Base-by-base conservation (phyloP, 805 yeast species). In the Wickerhamomyces canadensis region DNA sequence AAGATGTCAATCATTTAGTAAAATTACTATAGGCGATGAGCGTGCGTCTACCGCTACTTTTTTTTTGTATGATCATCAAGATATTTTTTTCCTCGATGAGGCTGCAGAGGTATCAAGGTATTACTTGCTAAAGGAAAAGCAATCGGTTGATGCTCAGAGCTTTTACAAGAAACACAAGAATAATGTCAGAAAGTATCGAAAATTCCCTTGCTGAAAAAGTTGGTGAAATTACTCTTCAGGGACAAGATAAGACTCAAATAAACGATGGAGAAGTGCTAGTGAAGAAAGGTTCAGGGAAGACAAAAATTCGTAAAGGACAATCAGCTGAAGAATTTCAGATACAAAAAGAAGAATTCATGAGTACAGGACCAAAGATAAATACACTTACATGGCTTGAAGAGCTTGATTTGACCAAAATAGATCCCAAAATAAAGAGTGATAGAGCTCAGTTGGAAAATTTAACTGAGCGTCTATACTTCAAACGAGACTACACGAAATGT, bases 281-380 rank as follows among this genome's bases (percentile, higher is more conserved):
- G 5, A 56, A 60, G 25, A 71, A 65, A 40, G 62, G 72, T 1
- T 67, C 74, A 1, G 78, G 78, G 0, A 61, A 67, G 38, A 52
- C 56, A 4, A 71, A 68, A 38, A 56, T 68, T 19, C 70, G 96
- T 29, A 85, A 83, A 49, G 80, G 78, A 0, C 96, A 87, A 53
- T 52, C 81, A 0, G 78, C 76, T 29, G 89, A 79, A 37, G 83
- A 74, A 39, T 87, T 62, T 45, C 60, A 53, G 24, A 51, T 41
- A 8, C 91, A 87, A 56, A 61, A 64, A 42, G 43, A 44, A 3
- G 72, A 69, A 49, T 86, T 76, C 51, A 59, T 58, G 44, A 33
- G 47, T 0, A 53, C 63, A 1, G 94, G 94, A 0, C 93, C 95
- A 0, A 60, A 64, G 1, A 49, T 73, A 15, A 74, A 76, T 37